Conservation (phyloP, 768 basidiomycete genomes). For the Termitomyces heimii region DNA sequence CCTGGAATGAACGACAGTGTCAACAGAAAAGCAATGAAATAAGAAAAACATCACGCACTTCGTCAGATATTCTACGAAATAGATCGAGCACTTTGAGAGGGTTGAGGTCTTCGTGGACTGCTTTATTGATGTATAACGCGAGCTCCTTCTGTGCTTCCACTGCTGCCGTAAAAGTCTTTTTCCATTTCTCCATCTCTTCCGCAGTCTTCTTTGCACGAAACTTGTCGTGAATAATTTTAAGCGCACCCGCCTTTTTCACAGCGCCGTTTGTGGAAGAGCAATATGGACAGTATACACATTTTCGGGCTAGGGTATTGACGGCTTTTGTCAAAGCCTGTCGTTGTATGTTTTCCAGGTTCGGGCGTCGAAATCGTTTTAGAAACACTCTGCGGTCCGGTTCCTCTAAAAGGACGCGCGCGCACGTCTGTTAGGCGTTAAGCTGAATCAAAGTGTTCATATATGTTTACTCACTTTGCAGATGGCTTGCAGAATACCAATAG, state of each 20-base stretch:
- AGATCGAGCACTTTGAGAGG: conserved; percentile 90
- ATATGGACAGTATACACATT: conserved; percentile 88
- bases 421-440: conserved; percentile 48
- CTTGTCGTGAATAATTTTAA: conserved; percentile 98
- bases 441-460: background rate
- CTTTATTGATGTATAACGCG: conserved; percentile 77
- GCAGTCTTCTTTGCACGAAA: conserved; percentile 91
- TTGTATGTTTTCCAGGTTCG: conserved; percentile 89
- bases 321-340: conserved; percentile 77
- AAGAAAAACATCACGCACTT: conserved; percentile 40
- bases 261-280: conserved; percentile 92
- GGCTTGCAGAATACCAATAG: conserved; percentile 86
- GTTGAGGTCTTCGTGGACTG: conserved; percentile 89
- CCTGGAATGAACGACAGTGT: conserved; percentile 37
- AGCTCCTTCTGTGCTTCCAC: conserved; percentile 86
- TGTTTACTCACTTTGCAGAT: conserved; percentile 81
- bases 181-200: conserved; percentile 85
- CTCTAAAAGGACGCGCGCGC: conserved; percentile 85
- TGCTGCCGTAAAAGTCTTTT: conserved; percentile 74
- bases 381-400: conserved; percentile 80
- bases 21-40: background rate
- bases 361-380: conserved; percentile 86
- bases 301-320: conserved; percentile 82
- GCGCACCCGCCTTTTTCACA: conserved; percentile 91
- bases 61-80: conserved; percentile 88